Evolutionary conservation across 2,329 filamentous ascomycete species (phyloP).

Genomic region (Chrysosporium keratinophilum): DNA sequence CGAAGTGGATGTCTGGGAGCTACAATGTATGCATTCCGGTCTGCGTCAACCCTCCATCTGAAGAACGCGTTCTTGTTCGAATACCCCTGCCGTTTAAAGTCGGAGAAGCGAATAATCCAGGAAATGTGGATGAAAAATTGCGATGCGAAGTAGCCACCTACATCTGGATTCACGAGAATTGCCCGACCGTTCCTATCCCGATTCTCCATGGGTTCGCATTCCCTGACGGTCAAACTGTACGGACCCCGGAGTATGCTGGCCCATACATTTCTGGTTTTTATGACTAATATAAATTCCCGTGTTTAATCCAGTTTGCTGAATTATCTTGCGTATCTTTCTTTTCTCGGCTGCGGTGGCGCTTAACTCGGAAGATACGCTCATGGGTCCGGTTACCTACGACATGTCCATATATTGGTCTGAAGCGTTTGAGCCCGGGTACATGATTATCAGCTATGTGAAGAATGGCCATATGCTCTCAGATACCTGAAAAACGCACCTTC

Average conservation of each 20-base stretch:
- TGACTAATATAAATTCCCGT: neutral
- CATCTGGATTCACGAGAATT: conserved; percentile 18
- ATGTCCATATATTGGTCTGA: conserved; percentile 21
- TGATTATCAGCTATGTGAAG: conserved; percentile 25
- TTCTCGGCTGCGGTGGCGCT: conserved; percentile 19
- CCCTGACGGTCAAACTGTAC: conserved; percentile 15
- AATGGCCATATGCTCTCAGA: conserved; percentile 20
- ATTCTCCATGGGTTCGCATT: conserved; percentile 20
- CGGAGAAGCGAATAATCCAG: conserved; percentile 16
- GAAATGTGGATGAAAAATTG: conserved; percentile 19
- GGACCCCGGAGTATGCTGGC: neutral
- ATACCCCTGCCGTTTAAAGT: conserved; percentile 15
- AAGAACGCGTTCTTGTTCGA: conserved; percentile 7
- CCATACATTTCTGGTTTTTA: neutral
- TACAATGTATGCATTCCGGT: conserved; percentile 15
- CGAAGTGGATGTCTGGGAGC: conserved; percentile 13
- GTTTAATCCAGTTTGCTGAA: conserved; percentile 13
- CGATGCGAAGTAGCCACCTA: conserved; percentile 19
- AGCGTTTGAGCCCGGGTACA: conserved; percentile 22
- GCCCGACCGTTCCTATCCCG: conserved; percentile 16
- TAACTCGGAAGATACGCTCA: conserved; percentile 7
- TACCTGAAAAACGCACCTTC: too few relatives aligned
- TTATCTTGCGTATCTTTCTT: conserved; percentile 15
- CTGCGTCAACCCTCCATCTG: conserved; percentile 3
- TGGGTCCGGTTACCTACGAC: conserved; percentile 7